phyloP scores from a whole-genome alignment of 768 basidiomycete genomes.

The Cystobasidium onofrii region DNA sequence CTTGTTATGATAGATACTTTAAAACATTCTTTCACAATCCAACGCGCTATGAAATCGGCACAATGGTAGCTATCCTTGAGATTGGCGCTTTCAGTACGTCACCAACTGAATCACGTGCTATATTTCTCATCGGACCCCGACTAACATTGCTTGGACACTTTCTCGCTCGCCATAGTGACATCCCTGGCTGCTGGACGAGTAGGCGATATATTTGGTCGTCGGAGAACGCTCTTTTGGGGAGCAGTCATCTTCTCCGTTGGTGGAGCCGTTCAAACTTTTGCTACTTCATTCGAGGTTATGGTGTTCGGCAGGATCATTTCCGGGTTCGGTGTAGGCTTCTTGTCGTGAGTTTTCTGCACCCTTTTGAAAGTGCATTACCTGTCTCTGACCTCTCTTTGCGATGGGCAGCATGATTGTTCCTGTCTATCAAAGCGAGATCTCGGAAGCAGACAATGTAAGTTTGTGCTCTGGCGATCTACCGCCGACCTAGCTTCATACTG shows the following conservation, averaged over 20 bases:
- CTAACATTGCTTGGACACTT: too few relatives aligned
- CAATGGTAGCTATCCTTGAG: constrained; percentile 80
- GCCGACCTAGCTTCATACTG: too few relatives aligned
- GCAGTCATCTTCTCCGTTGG: constrained; percentile 77
- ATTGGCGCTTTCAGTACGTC: constrained; percentile 76
- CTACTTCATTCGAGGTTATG: constrained; percentile 70
- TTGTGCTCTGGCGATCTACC: too few relatives aligned
- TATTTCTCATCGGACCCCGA: neutral
- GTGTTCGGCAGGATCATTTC: constrained; percentile 70
- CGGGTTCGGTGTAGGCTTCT: constrained; percentile 80
- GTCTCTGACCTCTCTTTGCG: neutral
- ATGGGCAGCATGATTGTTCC: constrained; percentile 76
- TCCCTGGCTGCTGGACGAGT: constrained; percentile 80
- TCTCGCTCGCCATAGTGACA: constrained; percentile 54
- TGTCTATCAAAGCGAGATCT: constrained; percentile 91
- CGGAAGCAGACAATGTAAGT: constrained; percentile 76
- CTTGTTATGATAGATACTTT: constrained; percentile 57
- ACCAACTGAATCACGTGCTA: neutral
- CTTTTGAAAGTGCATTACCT: too few relatives aligned
- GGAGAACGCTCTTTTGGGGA: constrained; percentile 72
- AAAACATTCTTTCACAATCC: constrained; percentile 73
- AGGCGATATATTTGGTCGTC: constrained; percentile 76
- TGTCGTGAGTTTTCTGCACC: constrained; percentile 67
- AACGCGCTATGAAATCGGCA: constrained; percentile 65
- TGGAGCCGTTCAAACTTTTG: constrained; percentile 71